Evolutionary conservation across 768 basidiomycete species (phyloP).

Genomic region (Dioszegia crocea): DNA sequence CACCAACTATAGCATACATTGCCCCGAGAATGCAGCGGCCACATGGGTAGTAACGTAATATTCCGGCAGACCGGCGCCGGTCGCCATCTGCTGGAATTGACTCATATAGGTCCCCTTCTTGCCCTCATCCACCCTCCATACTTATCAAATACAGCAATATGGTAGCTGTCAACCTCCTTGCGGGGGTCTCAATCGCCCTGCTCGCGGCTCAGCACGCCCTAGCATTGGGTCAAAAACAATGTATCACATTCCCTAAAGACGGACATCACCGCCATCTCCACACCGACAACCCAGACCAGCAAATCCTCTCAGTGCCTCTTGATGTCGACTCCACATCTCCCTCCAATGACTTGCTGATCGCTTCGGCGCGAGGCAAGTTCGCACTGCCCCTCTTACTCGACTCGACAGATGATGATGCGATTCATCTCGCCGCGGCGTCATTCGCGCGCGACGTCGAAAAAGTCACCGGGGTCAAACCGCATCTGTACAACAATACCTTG

Average conservation of each 20-base stretch:
- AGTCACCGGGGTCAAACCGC: conserved; percentile 59
- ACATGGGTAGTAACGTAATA: too few species aligned
- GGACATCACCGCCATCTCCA: conserved; percentile 3
- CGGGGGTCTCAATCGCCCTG: not conserved
- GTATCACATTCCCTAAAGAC: conserved; percentile 15
- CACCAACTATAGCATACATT: too few species aligned
- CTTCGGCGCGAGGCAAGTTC: not conserved
- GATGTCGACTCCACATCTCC: not conserved
- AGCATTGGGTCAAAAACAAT: conserved; percentile 16
- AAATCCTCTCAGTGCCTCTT: not conserved
- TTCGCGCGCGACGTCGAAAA: conserved; percentile 62
- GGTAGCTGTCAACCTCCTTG: not conserved
- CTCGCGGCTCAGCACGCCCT: not conserved
- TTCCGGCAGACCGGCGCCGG: too few species aligned
- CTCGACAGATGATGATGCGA: conserved; percentile 30
- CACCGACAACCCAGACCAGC: not conserved
- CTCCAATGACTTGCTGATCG: not conserved
- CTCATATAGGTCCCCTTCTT: too few species aligned
- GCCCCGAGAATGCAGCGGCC: too few species aligned
- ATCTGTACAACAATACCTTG: conserved; percentile 57
- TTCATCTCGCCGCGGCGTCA: conserved; percentile 55
- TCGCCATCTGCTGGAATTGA: too few species aligned
- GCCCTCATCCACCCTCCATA: not conserved
- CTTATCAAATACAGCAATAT: not conserved
- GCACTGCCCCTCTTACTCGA: conserved; percentile 21